phyloP scores from a whole-genome alignment of 805 yeast genomes.

The Wickerhamomyces mucosus region DNA sequence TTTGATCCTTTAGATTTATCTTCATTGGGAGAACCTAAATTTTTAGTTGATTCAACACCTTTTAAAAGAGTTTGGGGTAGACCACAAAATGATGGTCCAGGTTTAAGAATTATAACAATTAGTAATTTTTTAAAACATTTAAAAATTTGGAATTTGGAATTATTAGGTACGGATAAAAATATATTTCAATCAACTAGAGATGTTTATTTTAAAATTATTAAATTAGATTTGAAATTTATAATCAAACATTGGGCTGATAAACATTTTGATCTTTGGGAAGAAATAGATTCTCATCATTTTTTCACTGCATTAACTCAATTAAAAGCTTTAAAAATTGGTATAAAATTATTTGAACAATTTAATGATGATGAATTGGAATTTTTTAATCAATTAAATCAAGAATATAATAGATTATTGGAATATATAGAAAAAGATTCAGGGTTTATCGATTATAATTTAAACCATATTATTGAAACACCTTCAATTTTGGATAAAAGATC shows the following conservation, averaged over 20 bases:
- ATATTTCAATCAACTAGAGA: conserved; percentile 20
- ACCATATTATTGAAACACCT: conserved; percentile 69
- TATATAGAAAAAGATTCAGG: conserved; percentile 25
- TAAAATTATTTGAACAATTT: conserved; percentile 26
- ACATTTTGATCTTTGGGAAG: conserved; percentile 95
- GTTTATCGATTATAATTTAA: conserved; percentile 28
- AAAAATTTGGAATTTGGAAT: conserved; percentile 21
- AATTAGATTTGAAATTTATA: conserved; percentile 64
- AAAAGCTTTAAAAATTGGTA: conserved; percentile 55
- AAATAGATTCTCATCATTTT: conserved; percentile 62
- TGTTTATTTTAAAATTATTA: conserved; percentile 43
- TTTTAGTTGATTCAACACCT: conserved; percentile 51
- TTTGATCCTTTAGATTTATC: conserved; percentile 31
- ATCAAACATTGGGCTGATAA: conserved; percentile 46
- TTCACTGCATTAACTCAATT: conserved; percentile 73
- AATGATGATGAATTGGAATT: conserved; percentile 22
- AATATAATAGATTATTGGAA: conserved; percentile 14
- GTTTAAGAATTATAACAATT: conserved; percentile 62
- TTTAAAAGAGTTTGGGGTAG: conserved; percentile 79
- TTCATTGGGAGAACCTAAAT: conserved; percentile 90
- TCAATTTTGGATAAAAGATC: conserved; percentile 34
- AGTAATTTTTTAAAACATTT: conserved; percentile 42
- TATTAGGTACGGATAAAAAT: conserved; percentile 18
- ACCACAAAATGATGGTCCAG: conserved; percentile 95
- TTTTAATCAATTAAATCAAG: conserved; percentile 11